Percentiles rank a stretch among this genome's conserved stretches.
Evolutionary conservation across 192 early-diverging fungal genomes (phyloP).

Genomic region (Umbelopsis isabellina): DNA sequence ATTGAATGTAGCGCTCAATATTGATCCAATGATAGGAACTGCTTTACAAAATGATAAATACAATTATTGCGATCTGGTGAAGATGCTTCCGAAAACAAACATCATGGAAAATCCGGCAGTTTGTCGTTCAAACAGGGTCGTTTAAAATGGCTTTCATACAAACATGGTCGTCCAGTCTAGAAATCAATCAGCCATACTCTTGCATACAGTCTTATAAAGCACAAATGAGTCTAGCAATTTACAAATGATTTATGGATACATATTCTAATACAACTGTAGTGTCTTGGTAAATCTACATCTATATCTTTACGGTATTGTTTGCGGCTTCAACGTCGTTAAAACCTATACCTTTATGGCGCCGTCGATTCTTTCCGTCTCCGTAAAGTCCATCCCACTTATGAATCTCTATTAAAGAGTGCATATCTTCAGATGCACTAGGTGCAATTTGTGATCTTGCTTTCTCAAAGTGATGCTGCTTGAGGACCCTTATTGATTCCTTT

Average conservation of each 20-base stretch:
- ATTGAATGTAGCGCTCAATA: too few relatives aligned
- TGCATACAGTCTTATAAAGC: too few relatives aligned
- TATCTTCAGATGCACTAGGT: conserved; percentile 87
- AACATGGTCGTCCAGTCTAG: too few relatives aligned
- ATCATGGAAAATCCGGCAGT: too few relatives aligned
- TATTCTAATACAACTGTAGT: conserved; percentile 6
- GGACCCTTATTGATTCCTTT: conserved; percentile 33
- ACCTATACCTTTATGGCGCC: conserved; percentile 8
- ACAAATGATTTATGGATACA: too few relatives aligned
- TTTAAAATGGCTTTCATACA: too few relatives aligned
- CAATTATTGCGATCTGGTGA: neutral
- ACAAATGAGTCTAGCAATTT: too few relatives aligned
- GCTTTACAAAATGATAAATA: neutral
- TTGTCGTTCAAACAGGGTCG: too few relatives aligned
- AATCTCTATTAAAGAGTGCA: conserved; percentile 86
- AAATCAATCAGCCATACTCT: too few relatives aligned
- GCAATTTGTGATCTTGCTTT: conserved; percentile 82
- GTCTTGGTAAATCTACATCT: conserved; percentile 24
- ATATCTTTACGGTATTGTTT: conserved; percentile 11
- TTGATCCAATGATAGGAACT: too few relatives aligned
- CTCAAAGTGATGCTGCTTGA: conserved; percentile 76
- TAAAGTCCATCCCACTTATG: conserved; percentile 90
- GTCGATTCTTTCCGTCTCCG: conserved; percentile 65
- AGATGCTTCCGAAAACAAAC: too few relatives aligned
- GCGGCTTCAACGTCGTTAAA: neutral